phyloP scores from a whole-genome alignment of 2,329 filamentous ascomycete genomes.

The Onygenales sp. region DNA sequence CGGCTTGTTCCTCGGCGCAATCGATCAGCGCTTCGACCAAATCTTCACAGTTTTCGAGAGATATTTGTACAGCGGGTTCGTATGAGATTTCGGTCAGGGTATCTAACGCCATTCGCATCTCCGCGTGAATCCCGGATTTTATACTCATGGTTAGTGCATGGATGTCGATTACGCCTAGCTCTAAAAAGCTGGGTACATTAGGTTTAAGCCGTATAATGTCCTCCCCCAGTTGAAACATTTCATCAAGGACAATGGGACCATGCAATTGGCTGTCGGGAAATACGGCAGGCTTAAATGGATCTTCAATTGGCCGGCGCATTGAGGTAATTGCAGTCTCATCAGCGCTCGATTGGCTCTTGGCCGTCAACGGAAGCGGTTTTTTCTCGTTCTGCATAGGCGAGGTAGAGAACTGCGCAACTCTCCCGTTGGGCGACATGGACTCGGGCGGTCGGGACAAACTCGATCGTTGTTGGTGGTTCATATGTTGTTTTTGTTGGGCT shows the following conservation, averaged over 20 bases:
- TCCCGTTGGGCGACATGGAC: slow-evolving; percentile 15
- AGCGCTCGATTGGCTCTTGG: slow-evolving; percentile 10
- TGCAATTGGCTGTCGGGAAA: slow-evolving; percentile 46
- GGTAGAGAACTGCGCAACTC: slow-evolving; percentile 5
- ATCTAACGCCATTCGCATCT: slow-evolving; percentile 84
- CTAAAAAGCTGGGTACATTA: slow-evolving; percentile 61
- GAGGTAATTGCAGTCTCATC: slow-evolving; percentile 6
- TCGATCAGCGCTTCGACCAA: slow-evolving; percentile 80
- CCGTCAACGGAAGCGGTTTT: slow-evolving; percentile 10
- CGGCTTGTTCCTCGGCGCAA: slow-evolving; percentile 80
- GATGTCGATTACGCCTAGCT: slow-evolving; percentile 83
- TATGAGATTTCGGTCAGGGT: slow-evolving; percentile 65
- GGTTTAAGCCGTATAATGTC: slow-evolving; percentile 62
- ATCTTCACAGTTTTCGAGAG: slow-evolving; percentile 71
- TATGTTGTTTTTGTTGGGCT: slow-evolving; percentile 20
- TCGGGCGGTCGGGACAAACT: slow-evolving; percentile 19
- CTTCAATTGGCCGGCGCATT: slow-evolving; percentile 16
- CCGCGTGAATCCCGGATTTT: slow-evolving; percentile 78
- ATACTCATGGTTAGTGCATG: slow-evolving; percentile 81
- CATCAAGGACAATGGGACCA: slow-evolving; percentile 63
- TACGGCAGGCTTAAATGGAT: slow-evolving; percentile 38
- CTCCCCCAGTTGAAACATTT: slow-evolving; percentile 54
- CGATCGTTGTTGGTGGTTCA: slow-evolving; percentile 16
- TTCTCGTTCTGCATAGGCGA: slow-evolving; percentile 10
- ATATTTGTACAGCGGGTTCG: slow-evolving; percentile 53